Evolutionary conservation across 2,329 filamentous ascomycete species (phyloP), one percentile per base, ranked within the genome.

Genomic region (Aspergillus uvarum): DNA sequence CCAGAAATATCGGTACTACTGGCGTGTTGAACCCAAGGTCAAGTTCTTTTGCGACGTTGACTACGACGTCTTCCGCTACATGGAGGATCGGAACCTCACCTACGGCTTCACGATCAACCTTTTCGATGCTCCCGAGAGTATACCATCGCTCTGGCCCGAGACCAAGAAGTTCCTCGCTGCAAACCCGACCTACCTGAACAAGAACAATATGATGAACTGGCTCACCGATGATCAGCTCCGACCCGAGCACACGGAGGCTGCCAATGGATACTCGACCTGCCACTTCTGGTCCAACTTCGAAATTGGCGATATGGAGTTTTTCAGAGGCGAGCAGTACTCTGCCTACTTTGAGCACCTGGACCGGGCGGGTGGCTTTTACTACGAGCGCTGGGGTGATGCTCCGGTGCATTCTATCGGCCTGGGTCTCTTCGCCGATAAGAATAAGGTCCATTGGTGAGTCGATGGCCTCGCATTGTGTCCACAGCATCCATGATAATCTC

Each of bases 251-350:
- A 91, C 92, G 72, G 75, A 83, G 56, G 86, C 88, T 64, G 94
- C 94, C 6, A 90, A 96, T 70, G 95, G 95, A 35, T 99, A 96
- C 81, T 96, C 92, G 35, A 98, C 95, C 2, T 99, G 95, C 76
- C 95, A 99, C 77, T 99, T 99, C 82, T 99, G 95, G 95, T 95
- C 89, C 70, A 99, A 99, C 77, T 99, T 99, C 70, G 95, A 99
- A 78, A 94, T 99, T 69, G 94, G 86, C 51, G 92, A 97, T 76
- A 86, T 99, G 84, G 85, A 85, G 64, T 96, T 99, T 77, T 99
- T 92, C 91, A 83, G 95, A 52, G 91, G 92, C 72, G 86, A 93
- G 74, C 84, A 87, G 50, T 99, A 99, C 73, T 90, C 96, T 73
- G 92, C 96, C 64, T 99, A 97, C 77, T 99, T 99, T 74, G 88